Percentiles rank a stretch among this genome's conserved stretches.
Evolutionary conservation across 768 basidiomycete species (phyloP).

Genomic region (Boletus rubropictus): DNA sequence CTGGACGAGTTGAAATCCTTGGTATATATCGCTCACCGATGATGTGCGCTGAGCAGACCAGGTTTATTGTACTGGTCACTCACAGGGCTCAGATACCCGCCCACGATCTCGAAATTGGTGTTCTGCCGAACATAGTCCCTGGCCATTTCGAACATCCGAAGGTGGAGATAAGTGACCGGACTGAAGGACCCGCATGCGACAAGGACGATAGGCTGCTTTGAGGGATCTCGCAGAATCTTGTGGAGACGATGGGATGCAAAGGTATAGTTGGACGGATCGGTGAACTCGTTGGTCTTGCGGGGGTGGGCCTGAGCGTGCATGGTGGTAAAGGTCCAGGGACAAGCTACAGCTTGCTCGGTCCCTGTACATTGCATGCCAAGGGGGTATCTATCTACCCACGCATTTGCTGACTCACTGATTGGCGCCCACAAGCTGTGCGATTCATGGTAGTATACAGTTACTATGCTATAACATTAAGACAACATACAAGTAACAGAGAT

Average conservation of each 20-base stretch:
- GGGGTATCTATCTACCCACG: constrained; percentile 21
- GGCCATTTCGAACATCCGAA: constrained; percentile 99
- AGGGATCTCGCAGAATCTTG: constrained; percentile 50
- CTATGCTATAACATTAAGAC: constrained; percentile 24
- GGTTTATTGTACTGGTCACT: constrained; percentile 96
- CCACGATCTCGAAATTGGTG: constrained; percentile 89
- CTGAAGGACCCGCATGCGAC: constrained; percentile 98
- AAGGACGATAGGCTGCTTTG: constrained; percentile 82
- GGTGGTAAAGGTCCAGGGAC: constrained; percentile 12
- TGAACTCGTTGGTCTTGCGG: constrained; percentile 38
- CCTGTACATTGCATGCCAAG: not conserved
- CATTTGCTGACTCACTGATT: not conserved
- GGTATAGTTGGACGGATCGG: constrained; percentile 58
- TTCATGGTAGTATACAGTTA: constrained; percentile 18
- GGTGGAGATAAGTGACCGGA: constrained; percentile 94
- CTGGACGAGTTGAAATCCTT: not conserved
- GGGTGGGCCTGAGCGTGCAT: constrained; percentile 22
- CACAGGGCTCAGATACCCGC: constrained; percentile 94
- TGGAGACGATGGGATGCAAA: constrained; percentile 65
- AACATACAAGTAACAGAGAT: constrained; percentile 7
- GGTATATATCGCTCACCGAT: constrained; percentile 60
- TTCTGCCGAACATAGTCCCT: constrained; percentile 92
- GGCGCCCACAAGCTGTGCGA: too few species aligned
- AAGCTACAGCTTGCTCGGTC: not conserved
- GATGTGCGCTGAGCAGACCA: constrained; percentile 79